These are phyloP conservation scores for Wickerhamomyces sp. DNA, from an alignment of 1,139 yeast genomes.

Conservation along the genomic window DNA sequence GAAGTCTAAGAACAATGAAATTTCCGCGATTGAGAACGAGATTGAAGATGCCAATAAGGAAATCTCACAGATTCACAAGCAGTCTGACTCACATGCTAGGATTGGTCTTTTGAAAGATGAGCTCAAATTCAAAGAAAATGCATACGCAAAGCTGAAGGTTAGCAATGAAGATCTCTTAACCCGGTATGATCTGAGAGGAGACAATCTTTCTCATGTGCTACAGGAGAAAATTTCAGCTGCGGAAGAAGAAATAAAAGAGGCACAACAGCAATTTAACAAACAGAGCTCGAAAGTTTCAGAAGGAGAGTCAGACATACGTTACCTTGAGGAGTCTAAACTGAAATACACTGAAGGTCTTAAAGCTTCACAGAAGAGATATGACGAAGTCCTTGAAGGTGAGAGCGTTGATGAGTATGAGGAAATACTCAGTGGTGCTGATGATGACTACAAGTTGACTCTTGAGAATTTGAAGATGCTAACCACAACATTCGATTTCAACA, in stretches of 20 bases:
- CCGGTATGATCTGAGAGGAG: slow-evolving; percentile 24
- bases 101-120: slow-evolving; percentile 40
- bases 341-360: slow-evolving; percentile 14
- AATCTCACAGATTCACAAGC: slow-evolving; percentile 47
- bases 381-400: slow-evolving; percentile 33
- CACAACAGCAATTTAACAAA: slow-evolving; percentile 4
- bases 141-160: slow-evolving; percentile 24
- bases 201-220: slow-evolving; percentile 24
- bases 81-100: slow-evolving; percentile 54
- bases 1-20: slow-evolving; percentile 32
- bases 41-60: slow-evolving; percentile 50
- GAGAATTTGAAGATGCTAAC: slow-evolving; percentile 61
- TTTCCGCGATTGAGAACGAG: slow-evolving; percentile 44
- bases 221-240: slow-evolving; percentile 12
- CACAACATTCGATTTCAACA: slow-evolving; percentile 60
- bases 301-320: slow-evolving; percentile 11
- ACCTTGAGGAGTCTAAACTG: slow-evolving; percentile 20
- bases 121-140: slow-evolving; percentile 26
- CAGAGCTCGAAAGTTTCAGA: slow-evolving; percentile 1
- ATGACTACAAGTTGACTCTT: slow-evolving; percentile 51
- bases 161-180: slow-evolving; percentile 18
- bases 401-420: slow-evolving; percentile 47
- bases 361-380: slow-evolving; percentile 13
- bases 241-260: slow-evolving; percentile 5
- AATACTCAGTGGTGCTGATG: slow-evolving; percentile 51